Evolutionary conservation across 768 basidiomycete species (phyloP).

Genomic region (Royoungia palumana): DNA sequence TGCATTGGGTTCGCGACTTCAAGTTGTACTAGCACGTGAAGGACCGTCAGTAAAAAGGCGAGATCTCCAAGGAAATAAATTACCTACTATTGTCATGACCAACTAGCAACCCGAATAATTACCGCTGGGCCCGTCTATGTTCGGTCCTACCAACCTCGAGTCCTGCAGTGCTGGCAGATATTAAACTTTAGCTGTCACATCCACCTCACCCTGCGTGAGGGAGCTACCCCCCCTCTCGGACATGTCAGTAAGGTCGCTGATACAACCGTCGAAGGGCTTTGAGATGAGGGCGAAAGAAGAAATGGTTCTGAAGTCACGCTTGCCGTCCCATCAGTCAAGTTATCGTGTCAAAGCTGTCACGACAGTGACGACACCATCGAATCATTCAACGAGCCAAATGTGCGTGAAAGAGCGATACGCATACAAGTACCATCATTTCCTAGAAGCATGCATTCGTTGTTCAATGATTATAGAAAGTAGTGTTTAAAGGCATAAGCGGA

Average conservation of each 20-base stretch:
- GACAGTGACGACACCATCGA: no score
- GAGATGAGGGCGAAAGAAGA: no score
- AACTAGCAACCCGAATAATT: background rate
- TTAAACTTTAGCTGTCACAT: background rate
- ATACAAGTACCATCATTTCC: slow-evolving; percentile 2
- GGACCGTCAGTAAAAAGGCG: background rate
- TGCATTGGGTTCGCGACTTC: background rate
- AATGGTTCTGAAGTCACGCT: no score
- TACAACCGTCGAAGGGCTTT: no score
- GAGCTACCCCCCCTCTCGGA: background rate
- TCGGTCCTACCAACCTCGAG: background rate
- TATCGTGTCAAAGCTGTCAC: background rate
- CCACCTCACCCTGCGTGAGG: background rate
- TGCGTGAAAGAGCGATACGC: background rate
- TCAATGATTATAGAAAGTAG: no score
- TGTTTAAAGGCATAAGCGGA: no score
- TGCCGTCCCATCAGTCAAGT: slow-evolving; percentile 3
- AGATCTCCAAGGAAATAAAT: background rate
- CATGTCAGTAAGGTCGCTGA: background rate
- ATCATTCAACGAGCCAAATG: background rate
- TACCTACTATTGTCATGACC: background rate
- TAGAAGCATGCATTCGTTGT: background rate
- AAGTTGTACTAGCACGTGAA: background rate
- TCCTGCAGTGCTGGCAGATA: slow-evolving; percentile 9
- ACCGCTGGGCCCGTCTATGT: background rate